A percentile compares a stretch with the other conserved stretches of the same genome.
Evolutionary conservation across 2,329 filamentous ascomycete species (phyloP).

Genomic region (Aspergillus ochraceus): DNA sequence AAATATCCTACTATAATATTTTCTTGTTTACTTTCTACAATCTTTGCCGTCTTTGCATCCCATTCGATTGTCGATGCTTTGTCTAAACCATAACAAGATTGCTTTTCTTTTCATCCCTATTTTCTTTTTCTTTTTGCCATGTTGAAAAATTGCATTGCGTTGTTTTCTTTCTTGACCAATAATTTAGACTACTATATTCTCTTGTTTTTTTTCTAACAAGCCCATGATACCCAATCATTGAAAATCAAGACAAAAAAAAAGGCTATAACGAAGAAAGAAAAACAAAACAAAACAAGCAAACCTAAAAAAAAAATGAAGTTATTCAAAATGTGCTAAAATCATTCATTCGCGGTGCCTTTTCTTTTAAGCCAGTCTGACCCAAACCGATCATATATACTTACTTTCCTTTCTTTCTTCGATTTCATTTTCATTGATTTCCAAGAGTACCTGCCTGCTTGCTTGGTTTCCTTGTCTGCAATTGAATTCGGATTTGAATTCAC

Average conservation of each 20-base stretch:
- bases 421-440: neutral
- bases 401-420: neutral
- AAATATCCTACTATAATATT: conserved; percentile 5
- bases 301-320: conserved; percentile 1
- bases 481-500: too few species aligned
- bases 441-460: neutral
- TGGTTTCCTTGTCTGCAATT: neutral
- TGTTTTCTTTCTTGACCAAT: neutral
- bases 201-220: neutral
- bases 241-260: conserved; percentile 6
- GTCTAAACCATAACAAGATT: neutral
- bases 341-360: neutral
- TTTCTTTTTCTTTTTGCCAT: neutral
- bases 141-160: neutral
- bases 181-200: conserved; percentile 7
- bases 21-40: neutral
- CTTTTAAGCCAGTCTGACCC: neutral
- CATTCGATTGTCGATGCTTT: neutral
- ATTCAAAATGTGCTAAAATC: neutral
- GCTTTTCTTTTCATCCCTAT: neutral
- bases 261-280: neutral
- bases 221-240: conserved; percentile 18
- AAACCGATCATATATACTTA: neutral
- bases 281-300: neutral
- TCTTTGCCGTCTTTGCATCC: neutral